A percentile compares a stretch with the other conserved stretches of the same genome.
Evolutionary conservation across 495 filamentous ascomycete genomes (phyloP).

Genomic region (Aspergillus egyptiacus): DNA sequence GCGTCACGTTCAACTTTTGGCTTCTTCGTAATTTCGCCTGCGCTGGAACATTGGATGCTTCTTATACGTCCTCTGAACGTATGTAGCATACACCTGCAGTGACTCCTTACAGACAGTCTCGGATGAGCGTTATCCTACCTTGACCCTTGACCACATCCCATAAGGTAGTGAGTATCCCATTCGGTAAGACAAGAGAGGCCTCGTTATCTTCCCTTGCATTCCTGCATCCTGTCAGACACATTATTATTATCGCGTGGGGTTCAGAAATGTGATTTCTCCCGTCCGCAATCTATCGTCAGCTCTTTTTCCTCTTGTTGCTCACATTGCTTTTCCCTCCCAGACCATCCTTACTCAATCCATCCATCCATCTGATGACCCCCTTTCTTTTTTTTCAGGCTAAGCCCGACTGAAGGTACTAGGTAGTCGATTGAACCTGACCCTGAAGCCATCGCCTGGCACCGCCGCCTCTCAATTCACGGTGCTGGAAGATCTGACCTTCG

Average conservation of each 20-base stretch:
- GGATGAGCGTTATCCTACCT: not conserved
- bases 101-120: too few species aligned
- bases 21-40: too few species aligned
- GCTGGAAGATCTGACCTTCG: not conserved
- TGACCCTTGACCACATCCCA: too few species aligned
- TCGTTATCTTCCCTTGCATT: not conserved
- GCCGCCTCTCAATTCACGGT: not conserved
- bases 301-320: not conserved
- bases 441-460: constrained; percentile 3
- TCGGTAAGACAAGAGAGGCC: too few species aligned
- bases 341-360: not conserved
- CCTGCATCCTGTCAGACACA: not conserved
- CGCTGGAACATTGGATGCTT: too few species aligned
- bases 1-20: not conserved
- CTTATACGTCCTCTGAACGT: too few species aligned
- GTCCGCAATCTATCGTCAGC: not conserved
- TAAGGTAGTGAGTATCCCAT: too few species aligned
- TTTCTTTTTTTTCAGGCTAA: constrained; percentile 7
- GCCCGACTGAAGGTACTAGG: not conserved
- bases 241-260: constrained; percentile 14
- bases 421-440: constrained; percentile 2
- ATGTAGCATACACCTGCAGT: too few species aligned
- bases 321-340: constrained; percentile 8
- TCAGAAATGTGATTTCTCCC: not conserved
- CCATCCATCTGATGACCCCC: not conserved